Conservation (phyloP, 1,284 basidiomycete species). For the Boletellus sp. region DNA sequence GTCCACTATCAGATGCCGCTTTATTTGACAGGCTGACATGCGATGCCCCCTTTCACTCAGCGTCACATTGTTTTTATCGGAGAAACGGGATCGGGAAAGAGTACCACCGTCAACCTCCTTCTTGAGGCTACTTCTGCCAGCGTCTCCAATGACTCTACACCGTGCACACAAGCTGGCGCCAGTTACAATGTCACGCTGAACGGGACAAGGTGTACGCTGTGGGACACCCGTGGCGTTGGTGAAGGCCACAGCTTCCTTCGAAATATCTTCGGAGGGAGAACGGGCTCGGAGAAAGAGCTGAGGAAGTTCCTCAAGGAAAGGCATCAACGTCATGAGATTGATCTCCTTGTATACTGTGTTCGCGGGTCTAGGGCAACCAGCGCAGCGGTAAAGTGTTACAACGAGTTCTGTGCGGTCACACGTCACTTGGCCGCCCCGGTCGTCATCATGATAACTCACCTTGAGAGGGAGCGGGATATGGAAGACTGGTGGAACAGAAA, state of each 20-base stretch:
- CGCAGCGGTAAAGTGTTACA: constrained; percentile 20
- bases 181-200: constrained; percentile 15
- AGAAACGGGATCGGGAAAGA: constrained; percentile 30
- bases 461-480: constrained; percentile 20
- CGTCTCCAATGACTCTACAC: constrained; percentile 15
- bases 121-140: constrained; percentile 9
- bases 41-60: neutral
- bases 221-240: constrained; percentile 32
- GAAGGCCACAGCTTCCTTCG: constrained; percentile 10
- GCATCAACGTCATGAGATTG: constrained; percentile 15
- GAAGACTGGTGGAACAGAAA: constrained; percentile 31
- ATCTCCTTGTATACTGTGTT: constrained; percentile 31
- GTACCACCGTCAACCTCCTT: constrained; percentile 30
- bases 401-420: constrained; percentile 21
- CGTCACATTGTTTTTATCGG: constrained; percentile 27
- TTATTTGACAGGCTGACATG: constrained; percentile 1
- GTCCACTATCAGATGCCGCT: constrained; percentile 3
- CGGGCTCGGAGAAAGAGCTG: constrained; percentile 14
- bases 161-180: constrained; percentile 20
- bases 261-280: constrained; percentile 11
- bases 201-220: constrained; percentile 15
- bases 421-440: constrained; percentile 26
- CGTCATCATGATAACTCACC: constrained; percentile 22
- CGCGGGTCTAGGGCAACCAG: constrained; percentile 20
- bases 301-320: constrained; percentile 24